Evolutionary conservation across 2,329 filamentous ascomycete genomes (phyloP), one percentile per base, ranked within the genome.

Genomic region (Sordariomycetes sp.): DNA sequence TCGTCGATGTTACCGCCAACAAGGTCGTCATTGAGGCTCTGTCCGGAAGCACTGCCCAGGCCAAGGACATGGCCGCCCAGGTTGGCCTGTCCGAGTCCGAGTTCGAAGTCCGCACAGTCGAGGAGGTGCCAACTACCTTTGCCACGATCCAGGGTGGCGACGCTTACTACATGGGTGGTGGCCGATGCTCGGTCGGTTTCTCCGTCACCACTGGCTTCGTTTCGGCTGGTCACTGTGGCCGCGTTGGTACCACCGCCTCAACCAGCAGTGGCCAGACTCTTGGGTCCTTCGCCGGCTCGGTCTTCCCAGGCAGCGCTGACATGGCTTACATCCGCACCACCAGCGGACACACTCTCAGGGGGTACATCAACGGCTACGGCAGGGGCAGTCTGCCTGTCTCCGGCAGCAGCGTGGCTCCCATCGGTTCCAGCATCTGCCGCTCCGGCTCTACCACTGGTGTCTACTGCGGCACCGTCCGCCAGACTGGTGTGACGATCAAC

Each of bases 381-480:
- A 39, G 43, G 11, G 49, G 51, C 24, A 50, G 42, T 34, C 41
- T 59, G 27, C 41, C 50, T 17, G 50, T 61, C 2, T 50, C 55
- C 1, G 58, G 57, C 46, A 61, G 57, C 57, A 58, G 53, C 38
- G 56, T 44, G 23, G 28, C 57, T 30, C 47, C 48, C 35, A 44
- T 50, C 36, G 58, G 58, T 17, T 26, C 53, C 43, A 53, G 48
- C 43, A 50, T 61, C 51, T 61, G 58, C 51, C 58, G 58, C 46
- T 61, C 58, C 40, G 58, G 58, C 44, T 60, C 57, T 32, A 61
- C 58, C 44, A 60, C 48, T 32, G 55, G 55, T 43, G 55, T 59
- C 47, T 47, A 43, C 53, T 61, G 58, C 49, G 57, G 57, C 30
- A 51, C 50, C 1, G 49, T 61, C 40, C 50, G 50, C 36, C 42